phyloP scores from a whole-genome alignment of 805 yeast genomes.

The Saturnispora serradocipensis region DNA sequence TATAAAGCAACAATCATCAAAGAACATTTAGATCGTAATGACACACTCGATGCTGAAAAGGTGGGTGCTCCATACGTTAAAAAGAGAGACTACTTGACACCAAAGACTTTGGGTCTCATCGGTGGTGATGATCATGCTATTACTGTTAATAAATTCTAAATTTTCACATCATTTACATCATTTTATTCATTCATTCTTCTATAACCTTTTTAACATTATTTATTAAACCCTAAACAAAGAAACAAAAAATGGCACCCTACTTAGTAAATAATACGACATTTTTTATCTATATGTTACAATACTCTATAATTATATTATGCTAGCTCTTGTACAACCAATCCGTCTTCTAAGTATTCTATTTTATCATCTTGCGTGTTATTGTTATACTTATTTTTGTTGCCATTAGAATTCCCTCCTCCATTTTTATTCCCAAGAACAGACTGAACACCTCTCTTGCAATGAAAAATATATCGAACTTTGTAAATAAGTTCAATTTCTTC shows the following conservation, averaged over 20 bases:
- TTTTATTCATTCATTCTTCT: slow-evolving; percentile 4
- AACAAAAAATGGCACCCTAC: background rate
- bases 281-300: background rate
- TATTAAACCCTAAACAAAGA: too few relatives aligned
- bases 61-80: slow-evolving; percentile 33
- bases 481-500: background rate
- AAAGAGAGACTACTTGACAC: slow-evolving; percentile 30
- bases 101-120: slow-evolving; percentile 30
- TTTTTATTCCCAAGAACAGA: slow-evolving; percentile 13
- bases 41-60: slow-evolving; percentile 21
- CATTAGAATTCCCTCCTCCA: background rate
- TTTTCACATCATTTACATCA: background rate
- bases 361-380: background rate
- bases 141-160: slow-evolving; percentile 18
- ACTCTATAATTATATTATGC: background rate
- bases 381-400: background rate
- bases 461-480: slow-evolving; percentile 3
- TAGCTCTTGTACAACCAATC: slow-evolving; percentile 4
- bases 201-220: background rate
- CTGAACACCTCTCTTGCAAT: background rate
- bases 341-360: slow-evolving; percentile 1
- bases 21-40: slow-evolving; percentile 25
- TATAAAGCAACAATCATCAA: slow-evolving; percentile 29
- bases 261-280: background rate
- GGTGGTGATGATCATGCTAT: slow-evolving; percentile 29